Conservation (phyloP, 148 eudicot genomes). For the Diospyros lotus region DNA sequence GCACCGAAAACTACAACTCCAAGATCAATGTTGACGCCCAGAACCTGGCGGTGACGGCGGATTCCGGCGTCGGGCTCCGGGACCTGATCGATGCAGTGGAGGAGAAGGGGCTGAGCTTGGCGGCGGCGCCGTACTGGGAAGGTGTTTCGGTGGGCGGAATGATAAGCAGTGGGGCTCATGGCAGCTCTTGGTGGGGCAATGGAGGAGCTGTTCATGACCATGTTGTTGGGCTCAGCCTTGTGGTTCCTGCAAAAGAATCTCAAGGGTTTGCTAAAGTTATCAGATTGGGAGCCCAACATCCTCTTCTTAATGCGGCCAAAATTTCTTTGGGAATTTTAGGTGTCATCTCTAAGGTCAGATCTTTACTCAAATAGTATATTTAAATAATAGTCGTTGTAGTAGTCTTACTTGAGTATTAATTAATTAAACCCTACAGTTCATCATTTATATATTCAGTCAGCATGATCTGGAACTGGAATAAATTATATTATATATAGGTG, state of each 20-base stretch:
- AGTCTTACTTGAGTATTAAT: too few species aligned
- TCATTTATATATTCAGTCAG: neutral
- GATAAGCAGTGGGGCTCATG: conserved; percentile 68
- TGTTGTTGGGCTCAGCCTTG: conserved; percentile 49
- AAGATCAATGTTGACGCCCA: conserved; percentile 33
- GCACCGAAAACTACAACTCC: conserved; percentile 47
- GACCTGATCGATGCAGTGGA: conserved; percentile 50
- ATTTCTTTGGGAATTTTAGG: conserved; percentile 84
- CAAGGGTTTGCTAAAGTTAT: conserved; percentile 66
- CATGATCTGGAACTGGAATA: too few species aligned
- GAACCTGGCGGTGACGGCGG: conserved; percentile 47
- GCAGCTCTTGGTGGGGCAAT: conserved; percentile 89
- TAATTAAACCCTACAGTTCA: too few species aligned
- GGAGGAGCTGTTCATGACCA: conserved; percentile 86
- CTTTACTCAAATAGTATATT: neutral
- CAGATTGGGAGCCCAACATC: conserved; percentile 30
- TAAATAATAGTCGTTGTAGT: too few species aligned
- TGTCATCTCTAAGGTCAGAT: conserved; percentile 68
- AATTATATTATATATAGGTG: conserved; percentile 33
- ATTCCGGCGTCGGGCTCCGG: conserved; percentile 61
- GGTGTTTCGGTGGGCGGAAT: conserved; percentile 69
- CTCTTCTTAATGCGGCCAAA: conserved; percentile 51
- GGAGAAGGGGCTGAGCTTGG: conserved; percentile 52
- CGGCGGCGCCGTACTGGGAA: conserved; percentile 84
- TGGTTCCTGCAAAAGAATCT: conserved; percentile 36